These are phyloP conservation scores for Globisporangium radiosum DNA, from an alignment of 352 stramenopile species.

Conservation along the genomic window DNA sequence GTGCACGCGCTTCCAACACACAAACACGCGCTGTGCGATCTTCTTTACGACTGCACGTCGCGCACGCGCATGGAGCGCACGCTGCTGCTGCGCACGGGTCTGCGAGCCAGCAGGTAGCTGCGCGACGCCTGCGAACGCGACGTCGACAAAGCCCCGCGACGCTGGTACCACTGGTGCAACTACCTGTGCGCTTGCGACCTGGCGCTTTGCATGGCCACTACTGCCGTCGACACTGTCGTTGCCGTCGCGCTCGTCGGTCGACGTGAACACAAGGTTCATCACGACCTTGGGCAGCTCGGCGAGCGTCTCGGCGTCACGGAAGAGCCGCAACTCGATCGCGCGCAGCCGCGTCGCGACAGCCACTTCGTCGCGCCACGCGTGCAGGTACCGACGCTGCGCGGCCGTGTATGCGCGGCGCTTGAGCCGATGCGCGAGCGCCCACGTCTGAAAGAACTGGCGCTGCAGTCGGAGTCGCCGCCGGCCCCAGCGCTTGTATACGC, in stretches of 20 bases:
- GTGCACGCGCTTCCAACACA: constrained; percentile 56
- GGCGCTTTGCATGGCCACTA: background rate
- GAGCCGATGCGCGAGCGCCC: constrained; percentile 38
- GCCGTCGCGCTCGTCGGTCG: constrained; percentile 10
- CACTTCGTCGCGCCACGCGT: constrained; percentile 42
- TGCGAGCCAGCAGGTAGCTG: constrained; percentile 13
- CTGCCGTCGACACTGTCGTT: background rate
- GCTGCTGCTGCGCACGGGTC: constrained; percentile 24
- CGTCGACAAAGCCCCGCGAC: constrained; percentile 32
- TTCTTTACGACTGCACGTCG: constrained; percentile 50
- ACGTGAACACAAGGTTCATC: constrained; percentile 71
- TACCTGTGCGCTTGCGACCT: background rate
- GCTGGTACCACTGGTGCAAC: too few relatives aligned
- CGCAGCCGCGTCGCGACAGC: constrained; percentile 35
- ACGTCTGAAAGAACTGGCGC: constrained; percentile 38
- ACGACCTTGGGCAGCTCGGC: constrained; percentile 44
- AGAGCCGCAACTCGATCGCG: constrained; percentile 55
- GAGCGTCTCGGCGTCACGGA: constrained; percentile 45
- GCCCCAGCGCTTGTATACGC: constrained; percentile 41
- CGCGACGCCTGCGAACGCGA: constrained; percentile 44
- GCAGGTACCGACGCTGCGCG: constrained; percentile 31
- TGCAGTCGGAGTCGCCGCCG: constrained; percentile 19
- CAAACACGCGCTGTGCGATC: constrained; percentile 60
- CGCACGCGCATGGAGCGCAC: constrained; percentile 34
- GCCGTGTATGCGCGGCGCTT: constrained; percentile 24